Conservation (phyloP, 768 basidiomycete genomes). For the Mycena leptocephala region DNA sequence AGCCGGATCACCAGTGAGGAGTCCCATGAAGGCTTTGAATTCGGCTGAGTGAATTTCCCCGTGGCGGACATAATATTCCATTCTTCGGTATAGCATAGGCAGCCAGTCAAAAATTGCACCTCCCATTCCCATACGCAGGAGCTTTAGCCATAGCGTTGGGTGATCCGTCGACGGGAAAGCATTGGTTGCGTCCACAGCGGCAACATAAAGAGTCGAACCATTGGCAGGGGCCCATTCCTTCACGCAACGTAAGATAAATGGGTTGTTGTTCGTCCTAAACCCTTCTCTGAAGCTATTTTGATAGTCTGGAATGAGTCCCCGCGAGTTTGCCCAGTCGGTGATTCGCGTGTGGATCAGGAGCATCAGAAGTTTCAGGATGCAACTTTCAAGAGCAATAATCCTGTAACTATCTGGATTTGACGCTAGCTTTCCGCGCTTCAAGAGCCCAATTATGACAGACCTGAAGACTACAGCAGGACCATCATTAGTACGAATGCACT, state of each 20-base stretch:
- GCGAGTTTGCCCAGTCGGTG: slow-evolving; percentile 31
- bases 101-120: too few species aligned
- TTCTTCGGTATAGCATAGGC: too few species aligned
- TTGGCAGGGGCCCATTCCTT: slow-evolving; percentile 23
- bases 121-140: too few species aligned
- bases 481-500: background rate
- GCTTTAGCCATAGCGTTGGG: too few species aligned
- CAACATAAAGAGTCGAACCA: too few species aligned
- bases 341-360: slow-evolving; percentile 10
- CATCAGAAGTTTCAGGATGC: background rate
- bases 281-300: slow-evolving; percentile 38
- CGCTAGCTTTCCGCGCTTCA: background rate
- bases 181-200: too few species aligned
- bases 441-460: background rate
- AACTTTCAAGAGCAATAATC: background rate
- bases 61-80: too few species aligned
- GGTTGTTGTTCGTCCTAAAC: background rate
- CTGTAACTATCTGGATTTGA: background rate
- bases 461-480: background rate
- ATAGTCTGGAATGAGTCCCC: slow-evolving; percentile 38
- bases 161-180: too few species aligned
- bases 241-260: slow-evolving; percentile 20
- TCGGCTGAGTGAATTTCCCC: too few species aligned
- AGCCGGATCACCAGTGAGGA: too few species aligned
- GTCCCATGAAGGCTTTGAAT: too few species aligned